Evolutionary conservation across 768 basidiomycete genomes (phyloP), one percentile per base, ranked within the genome.

Genomic region (Cystofilobasidium capitatum): DNA sequence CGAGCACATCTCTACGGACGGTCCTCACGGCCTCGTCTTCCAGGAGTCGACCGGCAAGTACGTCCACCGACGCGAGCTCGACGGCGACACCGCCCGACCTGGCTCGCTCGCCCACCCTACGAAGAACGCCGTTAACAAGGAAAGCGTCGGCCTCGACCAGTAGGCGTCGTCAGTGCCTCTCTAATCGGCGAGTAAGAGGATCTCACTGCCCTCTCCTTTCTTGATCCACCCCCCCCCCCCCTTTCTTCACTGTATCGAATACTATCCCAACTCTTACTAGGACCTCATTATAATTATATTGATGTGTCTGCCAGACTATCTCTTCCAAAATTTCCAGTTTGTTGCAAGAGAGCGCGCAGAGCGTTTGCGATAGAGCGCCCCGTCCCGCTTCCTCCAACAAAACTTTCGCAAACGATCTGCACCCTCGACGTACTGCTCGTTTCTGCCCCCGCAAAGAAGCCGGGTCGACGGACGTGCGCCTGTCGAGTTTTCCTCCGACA

Each of bases 11-110:
- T 75, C 75, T 60, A 72, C 74, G 44, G 74, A 73, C 24, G 71
- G 71, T n/a, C 72, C 70, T 20, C 75, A 76, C 70, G 67, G 70
- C 13, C 65, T 76, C 22, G 75, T 76, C 51, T 75, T 69, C 63
- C 60, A 75, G 35, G 71, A 75, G 58, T 62, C 70, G 7, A 72
- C 70, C 12, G 72, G 73, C 31, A 73, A 74, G 58, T 76, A 76
- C 67, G 71, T 73, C 12, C 75, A 76, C 69, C 65, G 75, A 47
- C 70, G 70, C 16, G 75, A 76, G 51, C 71, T 75, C 17, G 71
- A 75, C 35, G 71, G 66, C 36, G 64, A n/a, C 16, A 24, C 33
- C 36, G 33, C 33, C 58, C n/a, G 6, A 45, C 24, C 44, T 16
- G 14, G 17, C 44, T 45, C 44, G 17, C 44, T 3, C 44, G 17